Percentiles rank a stretch among this genome's conserved stretches.
These are phyloP conservation scores for Metarhizium sp. DNA, from an alignment of 2,329 filamentous ascomycete genomes.

Conservation along the genomic window DNA sequence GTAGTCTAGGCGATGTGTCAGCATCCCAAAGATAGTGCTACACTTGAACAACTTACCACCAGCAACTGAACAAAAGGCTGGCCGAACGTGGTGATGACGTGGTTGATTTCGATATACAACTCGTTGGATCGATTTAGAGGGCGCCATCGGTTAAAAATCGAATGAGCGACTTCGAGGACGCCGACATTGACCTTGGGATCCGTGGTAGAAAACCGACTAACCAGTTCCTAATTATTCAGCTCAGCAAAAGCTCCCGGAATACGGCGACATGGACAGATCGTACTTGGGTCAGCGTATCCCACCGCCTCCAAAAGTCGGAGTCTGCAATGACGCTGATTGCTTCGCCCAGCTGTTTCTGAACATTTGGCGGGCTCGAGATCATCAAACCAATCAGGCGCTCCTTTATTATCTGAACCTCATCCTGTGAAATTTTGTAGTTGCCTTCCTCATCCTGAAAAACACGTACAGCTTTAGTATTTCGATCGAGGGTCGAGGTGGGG, in stretches of 20 bases:
- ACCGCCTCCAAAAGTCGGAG: constrained; percentile 92
- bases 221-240: constrained; percentile 56
- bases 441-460: constrained; percentile 72
- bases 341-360: constrained; percentile 91
- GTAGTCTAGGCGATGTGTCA: constrained; percentile 40
- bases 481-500: constrained; percentile 4
- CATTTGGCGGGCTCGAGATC: constrained; percentile 78
- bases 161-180: constrained; percentile 93
- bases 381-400: constrained; percentile 91
- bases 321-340: constrained; percentile 96
- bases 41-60: constrained; percentile 39
- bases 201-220: constrained; percentile 72
- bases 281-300: constrained; percentile 89
- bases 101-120: constrained; percentile 91
- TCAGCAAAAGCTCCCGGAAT: neutral
- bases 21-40: neutral
- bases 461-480: constrained; percentile 10
- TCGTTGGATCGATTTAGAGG: constrained; percentile 89
- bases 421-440: constrained; percentile 73
- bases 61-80: constrained; percentile 74
- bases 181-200: constrained; percentile 84
- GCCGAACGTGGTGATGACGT: constrained; percentile 81
- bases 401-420: constrained; percentile 88
- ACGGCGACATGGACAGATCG: neutral
- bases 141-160: constrained; percentile 93